phyloP scores from a whole-genome alignment of 257 asterid species.

The Solanum chaucha region DNA sequence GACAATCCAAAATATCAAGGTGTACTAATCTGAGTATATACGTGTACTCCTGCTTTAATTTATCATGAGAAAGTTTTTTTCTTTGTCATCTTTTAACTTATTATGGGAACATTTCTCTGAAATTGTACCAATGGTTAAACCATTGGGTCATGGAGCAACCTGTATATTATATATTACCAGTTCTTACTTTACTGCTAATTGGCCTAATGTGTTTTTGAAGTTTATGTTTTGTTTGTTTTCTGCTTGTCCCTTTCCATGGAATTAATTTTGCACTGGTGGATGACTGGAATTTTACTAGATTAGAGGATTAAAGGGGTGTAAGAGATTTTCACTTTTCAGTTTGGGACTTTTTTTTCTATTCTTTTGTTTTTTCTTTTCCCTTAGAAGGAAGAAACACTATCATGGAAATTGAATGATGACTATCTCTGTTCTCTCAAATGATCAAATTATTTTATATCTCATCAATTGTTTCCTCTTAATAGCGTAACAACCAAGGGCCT shows the following conservation, averaged over 20 bases:
- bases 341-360: neutral
- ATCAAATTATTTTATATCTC: neutral
- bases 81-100: neutral
- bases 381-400: neutral
- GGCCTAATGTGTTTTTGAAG: neutral
- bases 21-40: slow-evolving; percentile 6
- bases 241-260: neutral
- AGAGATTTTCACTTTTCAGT: neutral
- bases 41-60: neutral
- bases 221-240: neutral
- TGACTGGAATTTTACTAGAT: neutral
- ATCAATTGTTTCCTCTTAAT: neutral
- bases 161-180: neutral
- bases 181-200: neutral
- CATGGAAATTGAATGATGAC: neutral
- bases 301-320: neutral
- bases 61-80: neutral
- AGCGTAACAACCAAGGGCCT: neutral
- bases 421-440: neutral
- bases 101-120: neutral
- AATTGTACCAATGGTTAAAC: neutral
- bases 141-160: neutral
- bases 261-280: neutral
- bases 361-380: neutral
- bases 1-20: slow-evolving; percentile 77